These are phyloP conservation scores for Kluyveromyces sp. DNA, from an alignment of 1,139 yeast genomes.

Conservation along the genomic window DNA sequence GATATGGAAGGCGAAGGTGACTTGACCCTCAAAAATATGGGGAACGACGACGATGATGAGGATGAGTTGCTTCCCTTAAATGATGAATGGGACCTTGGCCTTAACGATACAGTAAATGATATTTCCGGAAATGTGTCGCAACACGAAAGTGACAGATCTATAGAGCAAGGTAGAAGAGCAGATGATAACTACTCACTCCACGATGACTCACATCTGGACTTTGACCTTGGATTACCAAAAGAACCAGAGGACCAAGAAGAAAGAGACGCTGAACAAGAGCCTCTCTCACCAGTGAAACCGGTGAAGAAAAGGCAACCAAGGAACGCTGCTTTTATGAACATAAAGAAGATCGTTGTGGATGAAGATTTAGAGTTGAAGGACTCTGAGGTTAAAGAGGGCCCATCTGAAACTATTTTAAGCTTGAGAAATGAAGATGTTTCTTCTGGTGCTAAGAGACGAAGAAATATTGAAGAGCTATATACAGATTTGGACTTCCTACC, in stretches of 20 bases:
- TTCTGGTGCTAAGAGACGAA: slow-evolving; percentile 9
- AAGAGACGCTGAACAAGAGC: neutral
- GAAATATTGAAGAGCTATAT: slow-evolving; percentile 17
- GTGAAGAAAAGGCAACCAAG: slow-evolving; percentile 1
- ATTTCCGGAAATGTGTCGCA: slow-evolving; percentile 1
- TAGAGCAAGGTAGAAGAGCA: slow-evolving; percentile 35
- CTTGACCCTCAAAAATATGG: slow-evolving; percentile 10
- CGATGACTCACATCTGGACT: slow-evolving; percentile 29
- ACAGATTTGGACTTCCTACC: slow-evolving; percentile 16
- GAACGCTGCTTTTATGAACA: slow-evolving; percentile 11
- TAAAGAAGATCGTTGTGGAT: slow-evolving; percentile 20
- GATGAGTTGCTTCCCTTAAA: slow-evolving; percentile 3
- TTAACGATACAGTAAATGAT: slow-evolving; percentile 24
- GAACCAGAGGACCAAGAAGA: slow-evolving; percentile 10
- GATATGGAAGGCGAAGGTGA: slow-evolving; percentile 1
- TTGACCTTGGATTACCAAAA: slow-evolving; percentile 31
- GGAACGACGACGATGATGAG: slow-evolving; percentile 13
- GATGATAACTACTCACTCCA: slow-evolving; percentile 9
- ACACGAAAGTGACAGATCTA: slow-evolving; percentile 39
- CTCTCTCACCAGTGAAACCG: slow-evolving; percentile 1
- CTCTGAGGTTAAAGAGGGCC: slow-evolving; percentile 10
- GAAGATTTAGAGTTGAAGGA: slow-evolving; percentile 21
- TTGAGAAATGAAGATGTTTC: neutral
- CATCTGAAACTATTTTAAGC: neutral
- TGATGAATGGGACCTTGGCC: slow-evolving; percentile 13